Base-by-base conservation (phyloP, 495 filamentous ascomycete species). In the Lophium mytilinum region DNA sequence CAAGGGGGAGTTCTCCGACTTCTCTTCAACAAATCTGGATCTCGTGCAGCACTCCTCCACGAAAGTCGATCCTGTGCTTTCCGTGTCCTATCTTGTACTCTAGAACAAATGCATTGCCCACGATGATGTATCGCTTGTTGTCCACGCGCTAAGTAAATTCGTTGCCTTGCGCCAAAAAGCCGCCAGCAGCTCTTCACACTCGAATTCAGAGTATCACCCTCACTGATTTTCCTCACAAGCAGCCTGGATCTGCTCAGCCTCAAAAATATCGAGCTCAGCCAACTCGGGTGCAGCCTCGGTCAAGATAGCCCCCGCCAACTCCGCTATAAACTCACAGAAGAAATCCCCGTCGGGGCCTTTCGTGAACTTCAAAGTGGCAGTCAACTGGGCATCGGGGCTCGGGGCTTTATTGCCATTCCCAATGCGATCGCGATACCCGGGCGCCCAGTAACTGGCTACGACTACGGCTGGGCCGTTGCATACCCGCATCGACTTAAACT, bases 371-470 rank as follows among this genome's bases (percentile, higher is more conserved):
- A 48, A 21, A 11, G 11, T 11, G 18, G 45, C 45, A 30, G 33
- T 48, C 45, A 48, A 21, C 45, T 48, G 45, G 19, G 45, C 45
- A 48, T 48, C 45, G 33, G 45, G 45, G 18, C 45, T 48, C 33
- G 45, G 45, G 18, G 19, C 33, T 30, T 48, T 18, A 30, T 30
- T 30, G 18, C 18, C 18, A 9, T 17, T 30, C 4, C 19, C 45
- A 12, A 48, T 30, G 11, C 45, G 45, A 21, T 14, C 11, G 5
- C 33, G 45, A 18, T 30, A 48, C 12, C 17, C 45, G 45, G 45
- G 45, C 18, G 45, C 45, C 45, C 45, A 48, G 45, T 48, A 48
- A 48, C 45, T 48, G 18, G 45, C 45, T 30, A 48, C 45, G 18
- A 30, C 45, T 12, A 48, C 45, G 11, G 12, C 18, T 4, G 45